Base-by-base conservation (phyloP, 495 filamentous ascomycete species). In the Bathelium albidoporum region DNA sequence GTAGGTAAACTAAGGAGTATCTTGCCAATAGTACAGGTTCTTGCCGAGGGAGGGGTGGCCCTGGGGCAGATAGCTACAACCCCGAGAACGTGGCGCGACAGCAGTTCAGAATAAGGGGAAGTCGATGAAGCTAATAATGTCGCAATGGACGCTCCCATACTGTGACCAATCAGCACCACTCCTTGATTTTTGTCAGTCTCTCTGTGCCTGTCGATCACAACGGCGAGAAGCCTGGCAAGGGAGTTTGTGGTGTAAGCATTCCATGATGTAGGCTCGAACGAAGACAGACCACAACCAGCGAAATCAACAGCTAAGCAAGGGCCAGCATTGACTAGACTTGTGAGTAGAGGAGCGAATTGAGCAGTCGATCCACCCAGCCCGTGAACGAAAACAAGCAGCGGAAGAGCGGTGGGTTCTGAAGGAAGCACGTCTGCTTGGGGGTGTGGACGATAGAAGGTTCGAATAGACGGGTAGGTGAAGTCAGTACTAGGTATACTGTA, bases 231-330 rank as follows among this genome's bases (percentile, higher is more conserved):
- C 66, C 90, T 86, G 14, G 83, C 85, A 32, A 97, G 76, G 14
- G 87, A 86, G 52, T 89, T 84, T 9, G 86, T 85, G 0, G 82
- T 85, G 70, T 96, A 97, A 26, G 91, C 88, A 53, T 84, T 79
- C 90, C 91, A 95, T 11, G 63, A 44, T 1, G 77, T 83, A 1
- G 85, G 87, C 29, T 77, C 79, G 74, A 91, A 93, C 14, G 79
- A 77, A 9, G 91, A 96, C 5, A 83, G 75, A 32, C 93, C 93
- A 65, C 91, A 96, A 32, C 93, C 93, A 1, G 93, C 93, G 1
- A 96, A 77, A 73, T 97, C 93, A 62, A 97, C 87, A 4, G 89
- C 89, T 18, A 97, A 82, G 69, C 90, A 95, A n/a, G 92, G 87
- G 1, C 89, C 89, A 24, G 91, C 77, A 65, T 95, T 90, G 16